phyloP scores from a whole-genome alignment of 2,329 filamentous ascomycete species.

The Cercospora brassicicola region DNA sequence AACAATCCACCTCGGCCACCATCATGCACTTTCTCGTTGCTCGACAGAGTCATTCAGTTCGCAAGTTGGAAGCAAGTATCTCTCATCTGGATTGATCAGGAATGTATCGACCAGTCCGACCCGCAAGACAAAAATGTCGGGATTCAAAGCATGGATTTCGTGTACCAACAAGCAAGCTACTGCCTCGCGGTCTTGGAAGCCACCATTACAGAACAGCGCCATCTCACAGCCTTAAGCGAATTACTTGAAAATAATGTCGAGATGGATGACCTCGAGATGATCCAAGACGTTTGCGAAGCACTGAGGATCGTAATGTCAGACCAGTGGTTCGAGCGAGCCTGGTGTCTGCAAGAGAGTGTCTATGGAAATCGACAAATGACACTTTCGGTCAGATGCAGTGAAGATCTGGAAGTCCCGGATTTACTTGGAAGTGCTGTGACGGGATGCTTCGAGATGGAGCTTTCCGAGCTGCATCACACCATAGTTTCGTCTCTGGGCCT shows the following conservation, averaged over 20 bases:
- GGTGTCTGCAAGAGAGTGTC: background rate
- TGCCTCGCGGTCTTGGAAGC: background rate
- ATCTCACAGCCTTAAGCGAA: background rate
- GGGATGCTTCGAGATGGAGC: background rate
- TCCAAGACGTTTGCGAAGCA: background rate
- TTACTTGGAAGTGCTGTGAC: background rate
- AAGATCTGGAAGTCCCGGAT: background rate
- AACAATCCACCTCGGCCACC: background rate
- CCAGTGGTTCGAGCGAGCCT: background rate
- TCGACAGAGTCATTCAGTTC: background rate
- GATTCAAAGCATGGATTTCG: background rate
- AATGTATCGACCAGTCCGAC: background rate
- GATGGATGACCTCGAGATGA: background rate
- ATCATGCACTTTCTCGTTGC: background rate
- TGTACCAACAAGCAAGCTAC: background rate
- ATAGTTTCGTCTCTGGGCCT: background rate
- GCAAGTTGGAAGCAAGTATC: background rate
- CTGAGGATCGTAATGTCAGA: background rate
- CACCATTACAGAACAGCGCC: background rate
- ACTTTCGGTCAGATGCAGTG: background rate
- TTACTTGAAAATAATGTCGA: background rate
- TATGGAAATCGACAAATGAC: background rate
- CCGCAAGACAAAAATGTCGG: background rate
- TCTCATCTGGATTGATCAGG: background rate
- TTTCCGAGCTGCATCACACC: background rate